Conservation (phyloP, 148 eudicot genomes). For the Selenicereus undatus region DNA sequence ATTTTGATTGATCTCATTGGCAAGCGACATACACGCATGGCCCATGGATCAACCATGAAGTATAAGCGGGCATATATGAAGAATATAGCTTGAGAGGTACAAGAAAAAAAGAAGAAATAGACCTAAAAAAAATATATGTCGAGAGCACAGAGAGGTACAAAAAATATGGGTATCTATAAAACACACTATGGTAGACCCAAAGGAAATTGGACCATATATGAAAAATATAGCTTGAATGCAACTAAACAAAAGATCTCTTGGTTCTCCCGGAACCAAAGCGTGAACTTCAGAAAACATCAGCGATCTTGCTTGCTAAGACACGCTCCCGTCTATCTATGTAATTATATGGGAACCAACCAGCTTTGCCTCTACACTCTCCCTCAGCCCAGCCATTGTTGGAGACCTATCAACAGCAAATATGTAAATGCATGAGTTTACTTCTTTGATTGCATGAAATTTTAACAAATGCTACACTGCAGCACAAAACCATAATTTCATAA, state of each 20-base stretch:
- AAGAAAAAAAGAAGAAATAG: not conserved
- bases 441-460: not conserved
- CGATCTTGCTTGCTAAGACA: constrained; percentile 1
- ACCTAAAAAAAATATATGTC: not conserved
- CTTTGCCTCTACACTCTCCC: constrained; percentile 1
- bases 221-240: not conserved
- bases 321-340: constrained; percentile 5
- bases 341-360: constrained; percentile 3
- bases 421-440: not conserved
- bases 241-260: constrained; percentile 1
- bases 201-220: constrained; percentile 7
- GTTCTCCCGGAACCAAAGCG: not conserved
- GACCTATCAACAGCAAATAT: not conserved
- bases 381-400: constrained; percentile 6
- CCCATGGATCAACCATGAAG: too few relatives aligned
- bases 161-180: constrained; percentile 1
- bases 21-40: too few relatives aligned
- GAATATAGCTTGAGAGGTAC: not conserved
- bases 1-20: too few relatives aligned
- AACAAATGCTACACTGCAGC: not conserved
- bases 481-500: not conserved
- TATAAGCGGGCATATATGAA: too few relatives aligned
- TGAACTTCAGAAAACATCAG: not conserved
- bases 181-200: constrained; percentile 8
- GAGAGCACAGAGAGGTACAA: not conserved